Conservation (phyloP, 1,284 basidiomycete genomes). For the Uromyces viciae-fabae region DNA sequence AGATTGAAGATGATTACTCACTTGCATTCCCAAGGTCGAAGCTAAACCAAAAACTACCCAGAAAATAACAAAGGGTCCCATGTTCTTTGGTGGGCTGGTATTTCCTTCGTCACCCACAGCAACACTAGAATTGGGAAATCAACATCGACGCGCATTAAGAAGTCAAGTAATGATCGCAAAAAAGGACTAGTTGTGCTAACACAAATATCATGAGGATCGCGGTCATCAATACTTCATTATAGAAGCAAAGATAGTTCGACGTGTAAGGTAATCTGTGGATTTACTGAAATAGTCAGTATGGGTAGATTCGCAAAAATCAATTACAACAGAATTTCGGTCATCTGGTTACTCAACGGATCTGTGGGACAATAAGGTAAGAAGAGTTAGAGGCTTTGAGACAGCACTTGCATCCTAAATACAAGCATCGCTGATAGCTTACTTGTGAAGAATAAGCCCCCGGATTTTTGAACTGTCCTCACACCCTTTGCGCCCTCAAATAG, state of each 20-base stretch:
- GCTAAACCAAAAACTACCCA: constrained; percentile 44
- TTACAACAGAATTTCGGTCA: neutral
- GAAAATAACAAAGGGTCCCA: constrained; percentile 40
- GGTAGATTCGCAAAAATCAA: neutral
- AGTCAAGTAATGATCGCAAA: neutral
- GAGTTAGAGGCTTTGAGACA: neutral
- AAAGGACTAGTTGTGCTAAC: neutral
- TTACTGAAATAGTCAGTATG: neutral
- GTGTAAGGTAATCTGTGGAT: constrained; percentile 36
- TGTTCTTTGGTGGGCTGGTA: constrained; percentile 18
- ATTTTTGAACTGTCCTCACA: constrained; percentile 19
- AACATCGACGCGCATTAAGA: neutral
- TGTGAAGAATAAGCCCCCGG: constrained; percentile 41
- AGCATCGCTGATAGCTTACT: neutral
- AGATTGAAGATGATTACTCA: neutral
- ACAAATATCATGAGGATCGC: constrained; percentile 42
- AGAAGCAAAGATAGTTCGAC: constrained; percentile 40
- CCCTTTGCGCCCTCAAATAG: constrained; percentile 24
- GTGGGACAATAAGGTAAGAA: neutral
- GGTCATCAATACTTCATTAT: constrained; percentile 43
- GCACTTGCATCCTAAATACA: neutral
- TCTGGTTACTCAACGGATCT: constrained; percentile 31
- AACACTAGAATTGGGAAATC: neutral
- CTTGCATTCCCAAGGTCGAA: constrained; percentile 41
- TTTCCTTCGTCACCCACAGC: constrained; percentile 42